A percentile compares a stretch with the other conserved stretches of the same genome.
These are phyloP conservation scores for Xanthoconium separans DNA, from an alignment of 1,284 basidiomycete genomes.

Conservation along the genomic window DNA sequence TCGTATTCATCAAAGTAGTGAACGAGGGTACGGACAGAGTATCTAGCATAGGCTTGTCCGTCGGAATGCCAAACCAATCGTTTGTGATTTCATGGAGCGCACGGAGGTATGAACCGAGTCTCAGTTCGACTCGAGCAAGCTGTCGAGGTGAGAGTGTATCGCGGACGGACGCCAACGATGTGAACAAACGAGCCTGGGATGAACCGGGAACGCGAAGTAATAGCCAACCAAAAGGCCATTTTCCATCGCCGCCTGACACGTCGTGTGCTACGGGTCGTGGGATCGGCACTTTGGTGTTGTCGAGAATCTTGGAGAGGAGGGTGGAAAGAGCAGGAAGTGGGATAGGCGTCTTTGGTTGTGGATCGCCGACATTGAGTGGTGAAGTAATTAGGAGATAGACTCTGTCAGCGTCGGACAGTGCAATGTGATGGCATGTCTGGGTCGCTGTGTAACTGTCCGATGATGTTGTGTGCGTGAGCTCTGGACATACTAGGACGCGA, in stretches of 20 bases:
- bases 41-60: slow-evolving; percentile 23
- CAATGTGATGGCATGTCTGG: slow-evolving; percentile 23
- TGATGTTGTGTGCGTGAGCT: background rate
- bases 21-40: slow-evolving; percentile 19
- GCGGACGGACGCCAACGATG: slow-evolving; percentile 37
- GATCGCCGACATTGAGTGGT: slow-evolving; percentile 1
- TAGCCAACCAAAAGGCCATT: slow-evolving; percentile 24
- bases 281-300: slow-evolving; percentile 26
- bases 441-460: slow-evolving; percentile 20
- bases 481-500: background rate
- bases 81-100: slow-evolving; percentile 66
- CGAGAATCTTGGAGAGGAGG: slow-evolving; percentile 24
- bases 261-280: slow-evolving; percentile 25
- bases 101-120: slow-evolving; percentile 55
- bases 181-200: background rate
- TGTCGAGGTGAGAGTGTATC: slow-evolving; percentile 43
- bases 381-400: slow-evolving; percentile 27
- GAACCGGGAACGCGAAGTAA: slow-evolving; percentile 18
- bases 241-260: slow-evolving; percentile 11
- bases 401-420: slow-evolving; percentile 11
- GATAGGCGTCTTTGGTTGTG: slow-evolving; percentile 6
- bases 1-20: slow-evolving; percentile 9
- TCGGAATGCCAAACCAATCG: slow-evolving; percentile 67
- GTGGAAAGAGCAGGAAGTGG: slow-evolving; percentile 22
- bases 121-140: slow-evolving; percentile 50